A percentile compares a stretch with the other conserved stretches of the same genome.
phyloP scores from a whole-genome alignment of 331 rosid genomes.

The Ulmus americana region DNA sequence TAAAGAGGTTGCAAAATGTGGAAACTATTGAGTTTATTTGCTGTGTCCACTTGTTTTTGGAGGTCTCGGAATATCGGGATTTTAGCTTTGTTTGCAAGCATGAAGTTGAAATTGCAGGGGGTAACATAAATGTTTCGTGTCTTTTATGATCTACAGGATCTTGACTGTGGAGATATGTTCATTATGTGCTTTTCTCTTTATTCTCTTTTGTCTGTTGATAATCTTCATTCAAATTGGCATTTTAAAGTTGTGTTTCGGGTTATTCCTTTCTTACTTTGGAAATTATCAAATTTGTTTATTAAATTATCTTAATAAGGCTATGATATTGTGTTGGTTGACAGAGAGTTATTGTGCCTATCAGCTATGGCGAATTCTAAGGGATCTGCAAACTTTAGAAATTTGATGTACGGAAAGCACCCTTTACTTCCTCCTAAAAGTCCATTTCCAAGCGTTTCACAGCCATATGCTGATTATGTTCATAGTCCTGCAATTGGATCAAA shows the following conservation, averaged over 20 bases:
- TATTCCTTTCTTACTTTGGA: not conserved
- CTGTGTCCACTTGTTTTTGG: too few species aligned
- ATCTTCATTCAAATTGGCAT: not conserved
- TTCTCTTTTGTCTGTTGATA: not conserved
- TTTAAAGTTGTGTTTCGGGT: not conserved
- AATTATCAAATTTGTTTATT: not conserved
- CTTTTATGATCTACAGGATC: not conserved
- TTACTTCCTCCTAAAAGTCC: conserved; percentile 98
- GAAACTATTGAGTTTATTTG: too few species aligned
- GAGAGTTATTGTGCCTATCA: conserved; percentile 30
- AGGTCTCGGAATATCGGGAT: too few species aligned
- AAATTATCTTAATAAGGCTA: not conserved
- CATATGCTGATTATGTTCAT: conserved; percentile 67
- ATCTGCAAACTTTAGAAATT: conserved; percentile 59
- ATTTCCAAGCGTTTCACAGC: conserved; percentile 70
- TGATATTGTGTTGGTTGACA: conserved; percentile 28
- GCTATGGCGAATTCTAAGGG: conserved; percentile 84
- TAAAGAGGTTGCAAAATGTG: too few species aligned
- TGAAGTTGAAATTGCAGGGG: too few species aligned
- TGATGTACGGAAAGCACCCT: conserved; percentile 76
- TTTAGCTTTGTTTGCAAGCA: too few species aligned
- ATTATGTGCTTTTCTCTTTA: not conserved
- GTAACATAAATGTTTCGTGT: not conserved
- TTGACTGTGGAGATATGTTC: too few species aligned
- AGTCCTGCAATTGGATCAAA: conserved; percentile 52